Evolutionary conservation across 768 basidiomycete species (phyloP).

Genomic region (Scleroderma citrinum): DNA sequence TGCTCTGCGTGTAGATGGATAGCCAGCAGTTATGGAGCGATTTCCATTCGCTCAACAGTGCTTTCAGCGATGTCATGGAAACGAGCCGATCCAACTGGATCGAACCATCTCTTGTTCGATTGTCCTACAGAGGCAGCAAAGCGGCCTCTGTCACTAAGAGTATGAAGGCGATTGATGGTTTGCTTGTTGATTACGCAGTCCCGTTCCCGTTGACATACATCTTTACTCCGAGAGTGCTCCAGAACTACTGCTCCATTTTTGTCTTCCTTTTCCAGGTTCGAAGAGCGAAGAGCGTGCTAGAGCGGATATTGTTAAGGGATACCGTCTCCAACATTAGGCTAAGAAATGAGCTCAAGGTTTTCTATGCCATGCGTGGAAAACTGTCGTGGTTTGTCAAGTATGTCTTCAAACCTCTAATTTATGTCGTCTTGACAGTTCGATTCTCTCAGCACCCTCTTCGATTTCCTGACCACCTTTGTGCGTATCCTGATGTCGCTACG

Average conservation of each 20-base stretch:
- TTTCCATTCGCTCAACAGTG: conserved; percentile 78
- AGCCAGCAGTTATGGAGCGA: conserved; percentile 66
- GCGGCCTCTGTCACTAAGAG: conserved; percentile 44
- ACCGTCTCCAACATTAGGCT: conserved; percentile 30
- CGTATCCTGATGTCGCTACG: conserved; percentile 12
- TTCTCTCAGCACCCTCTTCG: conserved; percentile 51
- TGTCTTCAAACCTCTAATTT: conserved; percentile 23
- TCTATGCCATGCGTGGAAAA: conserved; percentile 72
- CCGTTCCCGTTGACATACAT: conserved; percentile 81
- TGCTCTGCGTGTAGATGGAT: conserved; percentile 53
- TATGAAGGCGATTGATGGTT: conserved; percentile 58
- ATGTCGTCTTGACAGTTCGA: not conserved
- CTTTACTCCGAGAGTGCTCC: conserved; percentile 51
- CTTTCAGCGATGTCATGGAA: conserved; percentile 63
- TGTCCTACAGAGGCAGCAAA: conserved; percentile 56
- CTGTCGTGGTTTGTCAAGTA: conserved; percentile 85
- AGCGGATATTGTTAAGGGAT: conserved; percentile 63
- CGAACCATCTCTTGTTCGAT: conserved; percentile 61
- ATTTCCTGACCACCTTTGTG: conserved; percentile 72
- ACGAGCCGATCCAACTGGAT: conserved; percentile 51
- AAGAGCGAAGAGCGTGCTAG: conserved; percentile 64
- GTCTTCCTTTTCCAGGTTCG: conserved; percentile 68
- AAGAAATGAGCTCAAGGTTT: conserved; percentile 52
- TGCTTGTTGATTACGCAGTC: conserved; percentile 72
- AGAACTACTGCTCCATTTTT: conserved; percentile 62